phyloP scores from a whole-genome alignment of 495 filamentous ascomycete genomes.

The Evernia prunastri region DNA sequence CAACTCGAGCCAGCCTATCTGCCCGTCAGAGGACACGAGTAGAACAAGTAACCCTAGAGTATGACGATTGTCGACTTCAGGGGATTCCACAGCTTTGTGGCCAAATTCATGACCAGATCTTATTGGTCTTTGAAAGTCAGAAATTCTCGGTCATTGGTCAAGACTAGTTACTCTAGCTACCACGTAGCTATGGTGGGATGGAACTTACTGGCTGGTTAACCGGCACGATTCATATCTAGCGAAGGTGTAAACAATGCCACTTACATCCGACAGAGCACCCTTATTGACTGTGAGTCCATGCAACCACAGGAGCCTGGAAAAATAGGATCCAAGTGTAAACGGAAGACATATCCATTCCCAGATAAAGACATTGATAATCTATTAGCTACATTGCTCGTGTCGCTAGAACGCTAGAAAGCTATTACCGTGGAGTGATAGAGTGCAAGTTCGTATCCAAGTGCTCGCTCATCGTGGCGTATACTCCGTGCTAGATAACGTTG shows the following conservation, averaged over 20 bases:
- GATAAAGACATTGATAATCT: background rate
- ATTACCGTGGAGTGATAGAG: background rate
- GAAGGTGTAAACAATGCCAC: background rate
- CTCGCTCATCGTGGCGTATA: conserved; percentile 15
- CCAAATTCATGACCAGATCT: background rate
- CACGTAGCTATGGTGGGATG: background rate
- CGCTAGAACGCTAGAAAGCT: background rate
- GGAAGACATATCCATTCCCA: background rate
- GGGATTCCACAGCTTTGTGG: background rate
- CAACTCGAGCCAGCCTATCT: background rate
- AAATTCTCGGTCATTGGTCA: background rate
- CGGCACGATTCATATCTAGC: background rate
- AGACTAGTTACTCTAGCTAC: background rate
- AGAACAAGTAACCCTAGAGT: background rate
- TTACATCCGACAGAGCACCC: background rate
- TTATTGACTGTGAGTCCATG: background rate
- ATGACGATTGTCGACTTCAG: background rate
- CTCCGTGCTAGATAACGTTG: conserved; percentile 1
- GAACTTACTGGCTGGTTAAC: background rate
- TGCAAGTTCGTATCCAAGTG: conserved; percentile 10
- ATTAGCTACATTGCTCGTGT: background rate
- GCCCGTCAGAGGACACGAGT: background rate
- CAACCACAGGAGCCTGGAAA: background rate
- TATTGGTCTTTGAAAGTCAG: background rate
- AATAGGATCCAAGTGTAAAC: background rate